Evolutionary conservation across 73 alveolate genomes (phyloP).

Genomic region (Tetrahymena malaccensis): DNA sequence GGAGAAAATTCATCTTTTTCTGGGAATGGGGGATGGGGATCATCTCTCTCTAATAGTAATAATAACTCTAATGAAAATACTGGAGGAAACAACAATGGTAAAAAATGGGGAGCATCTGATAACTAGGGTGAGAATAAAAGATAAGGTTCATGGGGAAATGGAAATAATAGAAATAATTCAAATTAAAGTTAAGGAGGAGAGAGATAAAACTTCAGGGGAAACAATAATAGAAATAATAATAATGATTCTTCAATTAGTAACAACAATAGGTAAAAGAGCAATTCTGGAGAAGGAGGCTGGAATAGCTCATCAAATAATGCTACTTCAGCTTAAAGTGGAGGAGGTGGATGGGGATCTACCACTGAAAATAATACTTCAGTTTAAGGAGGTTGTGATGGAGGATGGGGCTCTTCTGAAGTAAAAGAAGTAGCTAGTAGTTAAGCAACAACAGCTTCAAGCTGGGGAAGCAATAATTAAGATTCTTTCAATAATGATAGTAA

Average conservation of each 20-base stretch:
- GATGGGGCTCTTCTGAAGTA: neutral
- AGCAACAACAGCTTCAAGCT: neutral
- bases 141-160: neutral
- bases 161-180: neutral
- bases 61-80: neutral
- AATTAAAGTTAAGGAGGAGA: neutral
- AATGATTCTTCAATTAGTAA: neutral
- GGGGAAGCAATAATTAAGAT: neutral
- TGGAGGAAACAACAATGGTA: neutral
- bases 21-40: neutral
- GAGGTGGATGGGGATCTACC: neutral
- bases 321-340: neutral
- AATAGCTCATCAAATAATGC: neutral
- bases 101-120: neutral
- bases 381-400: neutral
- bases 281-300: neutral
- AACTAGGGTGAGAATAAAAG: neutral
- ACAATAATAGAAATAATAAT: neutral
- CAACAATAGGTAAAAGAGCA: neutral
- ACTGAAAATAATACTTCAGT: neutral
- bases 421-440: neutral
- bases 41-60: neutral
- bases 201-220: neutral
- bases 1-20: neutral
- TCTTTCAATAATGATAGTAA: neutral